Base-by-base conservation (phyloP, 768 basidiomycete species). In the Tylopilus cervinicoccineus region DNA sequence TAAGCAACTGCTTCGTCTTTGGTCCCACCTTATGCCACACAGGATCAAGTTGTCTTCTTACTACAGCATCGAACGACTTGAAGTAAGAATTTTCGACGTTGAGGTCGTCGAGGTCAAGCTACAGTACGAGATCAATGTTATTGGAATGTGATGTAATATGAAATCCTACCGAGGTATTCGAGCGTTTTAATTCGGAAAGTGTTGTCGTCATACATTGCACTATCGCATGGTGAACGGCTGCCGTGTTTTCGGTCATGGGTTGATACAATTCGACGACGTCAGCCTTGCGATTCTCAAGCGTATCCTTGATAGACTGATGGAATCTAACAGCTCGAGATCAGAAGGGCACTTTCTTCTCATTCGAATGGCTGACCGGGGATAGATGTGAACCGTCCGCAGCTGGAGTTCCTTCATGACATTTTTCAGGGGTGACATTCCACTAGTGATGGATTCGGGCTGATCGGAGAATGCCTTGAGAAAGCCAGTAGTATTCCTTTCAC, bases 381-480 rank as follows among this genome's bases (percentile, higher is more conserved):
- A 96, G 13, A 99, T 85, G 59, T 91, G 84, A 6, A 93, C 92
- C n/a, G 76, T 83, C 19, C 89, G 80, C 38, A 98, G 72, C 55
- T 93, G 90, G 7, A 98, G 76, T 63, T 95, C 92, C 52, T 93
- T 92, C 80, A 99, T 83, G 53, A 95, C 87, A 45, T 86, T 93
- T 59, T 84, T 88, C 19, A 99, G 72, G 1, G 96, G 96, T 2
- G 90, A 92, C 65, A 98, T 69, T 1, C 94, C 95, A 53, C 83
- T 90, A 0, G 88, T 93, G 52, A 99, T 96, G 53, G 87, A 82
- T 65, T 98, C 96, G 5, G 95, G 93, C 59, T 97, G 88, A 66
- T 98, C 96, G 2, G 93, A 91, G 62, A 99, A 96, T 0, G 93
- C 96, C 67, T 99, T 98, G 55, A 97, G 72, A 66, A 98, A 99